phyloP scores from a whole-genome alignment of 768 basidiomycete genomes.

The Mycena rebaudengoi region DNA sequence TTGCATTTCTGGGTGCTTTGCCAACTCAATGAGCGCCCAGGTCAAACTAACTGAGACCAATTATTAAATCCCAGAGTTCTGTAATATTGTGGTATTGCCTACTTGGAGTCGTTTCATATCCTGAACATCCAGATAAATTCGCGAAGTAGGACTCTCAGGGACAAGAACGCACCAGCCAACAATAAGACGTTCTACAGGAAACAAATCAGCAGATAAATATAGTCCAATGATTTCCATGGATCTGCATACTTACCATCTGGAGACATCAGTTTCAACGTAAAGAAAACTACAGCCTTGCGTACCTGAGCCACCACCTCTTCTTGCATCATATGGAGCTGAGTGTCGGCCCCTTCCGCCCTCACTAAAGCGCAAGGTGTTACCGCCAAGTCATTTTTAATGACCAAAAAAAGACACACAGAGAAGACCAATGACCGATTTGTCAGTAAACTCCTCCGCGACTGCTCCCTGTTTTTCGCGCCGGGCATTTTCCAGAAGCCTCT shows the following conservation, averaged over 20 bases:
- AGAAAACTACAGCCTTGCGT: neutral
- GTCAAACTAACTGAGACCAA: no score
- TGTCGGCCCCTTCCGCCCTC: conserved; percentile 40
- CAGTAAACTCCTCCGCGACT: conserved; percentile 31
- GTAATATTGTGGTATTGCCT: conserved; percentile 30
- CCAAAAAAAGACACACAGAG: conserved; percentile 34
- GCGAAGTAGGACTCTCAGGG: no score
- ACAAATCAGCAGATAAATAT: neutral
- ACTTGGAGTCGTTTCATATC: conserved; percentile 66
- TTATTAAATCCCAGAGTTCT: no score
- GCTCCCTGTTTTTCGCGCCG: conserved; percentile 42
- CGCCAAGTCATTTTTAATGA: neutral
- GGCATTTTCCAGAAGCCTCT: conserved; percentile 39
- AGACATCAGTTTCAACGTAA: neutral
- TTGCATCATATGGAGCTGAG: conserved; percentile 40
- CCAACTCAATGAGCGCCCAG: conserved; percentile 70
- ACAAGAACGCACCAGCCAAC: conserved; percentile 43
- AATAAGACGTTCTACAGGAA: conserved; percentile 44
- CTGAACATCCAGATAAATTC: conserved; percentile 29
- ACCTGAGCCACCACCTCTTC: conserved; percentile 55
- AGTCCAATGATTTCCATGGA: no score
- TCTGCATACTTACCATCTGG: conserved; percentile 14
- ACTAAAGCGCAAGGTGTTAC: conserved; percentile 34
- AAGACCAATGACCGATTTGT: conserved; percentile 48
- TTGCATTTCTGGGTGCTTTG: conserved; percentile 53